Conservation (phyloP, 257 asterid genomes). For the Fraxinus excelsior region DNA sequence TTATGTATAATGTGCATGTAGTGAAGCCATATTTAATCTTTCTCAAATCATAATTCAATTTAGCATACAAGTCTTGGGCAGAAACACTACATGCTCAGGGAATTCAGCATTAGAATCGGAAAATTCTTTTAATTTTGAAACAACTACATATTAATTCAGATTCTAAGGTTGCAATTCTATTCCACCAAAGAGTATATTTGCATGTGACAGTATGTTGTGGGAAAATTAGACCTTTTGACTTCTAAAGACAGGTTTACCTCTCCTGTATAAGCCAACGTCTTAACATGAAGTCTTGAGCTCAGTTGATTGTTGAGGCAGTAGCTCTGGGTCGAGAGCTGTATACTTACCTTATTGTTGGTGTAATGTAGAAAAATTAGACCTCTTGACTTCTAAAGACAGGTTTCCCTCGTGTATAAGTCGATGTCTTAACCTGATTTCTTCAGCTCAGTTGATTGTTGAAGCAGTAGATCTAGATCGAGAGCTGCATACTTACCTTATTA, state of each 20-base stretch:
- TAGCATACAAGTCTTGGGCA: background rate
- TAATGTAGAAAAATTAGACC: background rate
- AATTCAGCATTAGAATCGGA: background rate
- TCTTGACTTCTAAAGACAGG: background rate
- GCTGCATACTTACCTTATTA: background rate
- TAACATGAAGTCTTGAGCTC: constrained; percentile 16
- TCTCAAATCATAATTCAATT: background rate
- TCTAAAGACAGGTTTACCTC: background rate
- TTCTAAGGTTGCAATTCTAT: background rate
- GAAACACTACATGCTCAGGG: background rate
- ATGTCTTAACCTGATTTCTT: constrained; percentile 13
- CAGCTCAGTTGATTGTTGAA: constrained; percentile 15
- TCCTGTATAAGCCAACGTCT: background rate
- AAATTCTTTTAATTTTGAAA: too few relatives aligned
- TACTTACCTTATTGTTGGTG: background rate
- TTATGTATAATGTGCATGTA: too few relatives aligned
- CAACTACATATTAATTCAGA: background rate
- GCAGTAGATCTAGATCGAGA: constrained; percentile 12
- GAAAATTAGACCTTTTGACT: background rate
- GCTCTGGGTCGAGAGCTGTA: constrained; percentile 10
- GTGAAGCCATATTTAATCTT: background rate
- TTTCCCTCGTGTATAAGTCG: background rate
- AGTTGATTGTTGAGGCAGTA: constrained; percentile 17
- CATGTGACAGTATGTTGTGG: background rate
- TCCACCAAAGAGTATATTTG: background rate